Percentiles rank a stretch among this genome's conserved stretches.
Conservation (phyloP, 1,284 basidiomycete species). For the Papiliotrema nemorosa region DNA sequence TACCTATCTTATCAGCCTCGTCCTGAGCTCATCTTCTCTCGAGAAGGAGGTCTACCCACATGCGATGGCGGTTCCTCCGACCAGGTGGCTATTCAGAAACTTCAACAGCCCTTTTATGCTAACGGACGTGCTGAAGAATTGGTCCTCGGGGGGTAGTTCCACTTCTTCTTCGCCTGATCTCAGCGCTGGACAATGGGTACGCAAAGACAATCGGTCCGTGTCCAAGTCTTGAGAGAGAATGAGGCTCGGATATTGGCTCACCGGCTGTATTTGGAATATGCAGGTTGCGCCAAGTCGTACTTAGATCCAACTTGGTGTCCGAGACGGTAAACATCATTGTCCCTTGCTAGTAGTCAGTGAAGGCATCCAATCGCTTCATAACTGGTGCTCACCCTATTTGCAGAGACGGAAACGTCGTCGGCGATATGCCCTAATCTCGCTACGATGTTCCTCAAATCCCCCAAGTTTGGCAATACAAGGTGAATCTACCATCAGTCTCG, state of each 20-base stretch:
- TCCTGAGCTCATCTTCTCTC: background rate
- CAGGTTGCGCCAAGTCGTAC: slow-evolving; percentile 74
- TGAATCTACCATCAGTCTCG: slow-evolving; percentile 62
- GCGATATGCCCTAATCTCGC: slow-evolving; percentile 72
- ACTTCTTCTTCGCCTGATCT: slow-evolving; percentile 29
- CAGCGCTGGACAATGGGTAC: background rate
- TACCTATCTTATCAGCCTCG: slow-evolving; percentile 54
- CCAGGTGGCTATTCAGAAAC: slow-evolving; percentile 75
- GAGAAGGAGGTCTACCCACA: slow-evolving; percentile 54
- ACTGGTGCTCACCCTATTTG: slow-evolving; percentile 31
- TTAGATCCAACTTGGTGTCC: slow-evolving; percentile 67
- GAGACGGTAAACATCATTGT: slow-evolving; percentile 59
- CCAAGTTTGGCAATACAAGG: slow-evolving; percentile 71
- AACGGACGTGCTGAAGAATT: slow-evolving; percentile 65
- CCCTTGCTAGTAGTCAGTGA: slow-evolving; percentile 28
- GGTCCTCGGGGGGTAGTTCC: slow-evolving; percentile 54
- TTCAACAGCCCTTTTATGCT: slow-evolving; percentile 73
- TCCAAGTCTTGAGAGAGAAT: too few species aligned
- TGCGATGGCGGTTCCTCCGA: slow-evolving; percentile 81
- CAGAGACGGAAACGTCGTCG: slow-evolving; percentile 63
- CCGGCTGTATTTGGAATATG: slow-evolving; percentile 62
- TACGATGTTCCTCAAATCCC: slow-evolving; percentile 72
- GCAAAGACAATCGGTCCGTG: too few species aligned
- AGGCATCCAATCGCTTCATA: background rate
- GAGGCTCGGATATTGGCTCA: slow-evolving; percentile 41